Base-by-base conservation (phyloP, 257 asterid genomes). In the Solanum habrochaites region DNA sequence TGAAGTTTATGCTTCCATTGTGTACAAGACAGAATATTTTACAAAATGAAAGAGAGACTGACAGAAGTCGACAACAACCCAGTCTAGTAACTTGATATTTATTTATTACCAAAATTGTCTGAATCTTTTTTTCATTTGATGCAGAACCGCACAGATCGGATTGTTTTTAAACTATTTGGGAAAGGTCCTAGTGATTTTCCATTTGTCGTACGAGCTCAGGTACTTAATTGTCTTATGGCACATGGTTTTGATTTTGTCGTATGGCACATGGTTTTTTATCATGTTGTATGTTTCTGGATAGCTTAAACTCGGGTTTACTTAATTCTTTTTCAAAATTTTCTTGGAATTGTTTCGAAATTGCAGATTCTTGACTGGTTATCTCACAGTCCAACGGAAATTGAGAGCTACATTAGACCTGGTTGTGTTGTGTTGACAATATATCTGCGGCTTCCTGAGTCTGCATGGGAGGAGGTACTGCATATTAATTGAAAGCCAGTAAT, bases 281-380 rank as follows among this genome's bases (percentile, higher is more conserved):
- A 31, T 66, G 62, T 74, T 42, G 71, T 70, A 20, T 35, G 18
- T 86, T 71, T 80, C 56, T 49, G 45, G 11, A 27, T 49, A 11
- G 2, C 45, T 49, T 16, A 49, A 81, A 88, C 56, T 78, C 74
- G 25, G 81, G 66, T 88, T 73, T 31, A 90, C 87, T 66, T 29
- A 86, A 86, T 87, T 31, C 64, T 83, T 62, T 39, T 87, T 43
- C 85, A 29, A 62, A 81, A 81, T 49, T 52, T 31, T 31, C 85
- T 29, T 81, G 11, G 29, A 49, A 81, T 49, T 20, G 21, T 87
- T 88, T 88, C 11, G 75, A 82, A 89, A 86, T 89, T 88, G 62
- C 98, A 96, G 99, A 96, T 96, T 88, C 94, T 94, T 90, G 96
- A 96, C 89, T 96, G 99, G 99, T 88, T 96, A 88, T 91, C 98